Conservation (phyloP, 805 yeast species). For the Schizosaccharomyces osmophilus region DNA sequence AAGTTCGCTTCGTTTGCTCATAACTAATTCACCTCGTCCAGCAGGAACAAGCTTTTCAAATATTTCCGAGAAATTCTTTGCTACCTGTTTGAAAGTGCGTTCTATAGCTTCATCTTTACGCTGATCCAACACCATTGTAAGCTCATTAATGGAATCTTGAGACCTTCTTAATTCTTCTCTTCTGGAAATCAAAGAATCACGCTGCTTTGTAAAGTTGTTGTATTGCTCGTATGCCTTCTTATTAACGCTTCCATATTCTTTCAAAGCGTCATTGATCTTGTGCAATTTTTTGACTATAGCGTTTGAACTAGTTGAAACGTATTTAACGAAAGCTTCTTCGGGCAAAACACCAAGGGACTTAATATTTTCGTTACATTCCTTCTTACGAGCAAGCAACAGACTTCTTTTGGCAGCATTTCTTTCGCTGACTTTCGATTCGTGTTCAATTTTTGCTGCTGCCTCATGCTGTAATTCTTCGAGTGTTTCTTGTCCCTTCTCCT, state of each 20-base stretch:
- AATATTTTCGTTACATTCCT: constrained; percentile 46
- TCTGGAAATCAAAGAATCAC: constrained; percentile 39
- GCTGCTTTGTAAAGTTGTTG: constrained; percentile 43
- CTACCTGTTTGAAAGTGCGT: constrained; percentile 51
- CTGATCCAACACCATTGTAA: constrained; percentile 43
- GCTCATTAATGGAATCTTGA: constrained; percentile 41
- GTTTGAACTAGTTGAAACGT: constrained; percentile 24
- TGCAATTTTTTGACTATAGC: constrained; percentile 30
- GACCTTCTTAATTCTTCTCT: constrained; percentile 47
- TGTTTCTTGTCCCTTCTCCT: constrained; percentile 21
- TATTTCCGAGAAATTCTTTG: constrained; percentile 44
- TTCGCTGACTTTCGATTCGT: constrained; percentile 39
- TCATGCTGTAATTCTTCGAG: constrained; percentile 34
- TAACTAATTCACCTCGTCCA: constrained; percentile 51
- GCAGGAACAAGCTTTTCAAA: constrained; percentile 65
- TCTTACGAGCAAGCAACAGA: constrained; percentile 33
- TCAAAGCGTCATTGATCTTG: constrained; percentile 29
- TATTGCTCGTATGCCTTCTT: constrained; percentile 76
- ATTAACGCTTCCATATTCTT: constrained; percentile 52
- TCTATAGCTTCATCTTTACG: constrained; percentile 68
- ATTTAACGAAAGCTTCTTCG: constrained; percentile 46
- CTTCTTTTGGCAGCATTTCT: constrained; percentile 38
- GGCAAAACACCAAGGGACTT: constrained; percentile 75
- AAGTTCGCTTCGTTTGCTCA: constrained; percentile 22
- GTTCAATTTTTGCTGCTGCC: constrained; percentile 31